phyloP scores from a whole-genome alignment of 139 green algal species.

The Chlamydomonas sp. region DNA sequence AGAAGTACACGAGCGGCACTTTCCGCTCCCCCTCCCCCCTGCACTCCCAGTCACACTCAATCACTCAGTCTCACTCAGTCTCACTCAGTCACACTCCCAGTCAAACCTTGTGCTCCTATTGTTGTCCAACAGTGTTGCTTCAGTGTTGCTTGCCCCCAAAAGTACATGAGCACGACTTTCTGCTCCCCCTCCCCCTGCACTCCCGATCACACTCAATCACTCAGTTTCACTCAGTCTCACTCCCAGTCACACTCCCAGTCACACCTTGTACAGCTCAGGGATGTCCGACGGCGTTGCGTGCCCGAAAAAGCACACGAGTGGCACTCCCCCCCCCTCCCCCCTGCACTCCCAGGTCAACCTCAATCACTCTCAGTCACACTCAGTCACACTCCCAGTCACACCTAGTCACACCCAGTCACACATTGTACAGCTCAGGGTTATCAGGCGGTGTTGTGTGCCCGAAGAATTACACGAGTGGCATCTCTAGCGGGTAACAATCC shows the following conservation, averaged over 20 bases:
- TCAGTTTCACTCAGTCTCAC: not conserved
- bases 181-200: no score
- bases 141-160: not conserved
- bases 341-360: no score
- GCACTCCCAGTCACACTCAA: constrained; percentile 66
- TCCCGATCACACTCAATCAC: no score
- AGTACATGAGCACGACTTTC: no score
- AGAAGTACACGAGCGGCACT: constrained; percentile 85
- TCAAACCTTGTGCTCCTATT: no score
- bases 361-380: not conserved
- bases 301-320: constrained; percentile 84
- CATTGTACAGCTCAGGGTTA: constrained; percentile 75
- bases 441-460: constrained; percentile 63
- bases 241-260: not conserved
- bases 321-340: constrained; percentile 49
- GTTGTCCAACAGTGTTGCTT: no score
- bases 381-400: not conserved
- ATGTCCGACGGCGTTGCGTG: constrained; percentile 64
- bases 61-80: constrained; percentile 36
- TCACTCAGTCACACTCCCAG: not conserved
- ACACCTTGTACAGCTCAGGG: constrained; percentile 68
- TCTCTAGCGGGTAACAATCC: constrained; percentile 56
- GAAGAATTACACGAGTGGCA: constrained; percentile 82
- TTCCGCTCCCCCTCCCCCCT: constrained; percentile 45
- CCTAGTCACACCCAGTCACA: constrained; percentile 6